Evolutionary conservation across 768 basidiomycete genomes (phyloP).

Genomic region (Lactifluus echinatus): DNA sequence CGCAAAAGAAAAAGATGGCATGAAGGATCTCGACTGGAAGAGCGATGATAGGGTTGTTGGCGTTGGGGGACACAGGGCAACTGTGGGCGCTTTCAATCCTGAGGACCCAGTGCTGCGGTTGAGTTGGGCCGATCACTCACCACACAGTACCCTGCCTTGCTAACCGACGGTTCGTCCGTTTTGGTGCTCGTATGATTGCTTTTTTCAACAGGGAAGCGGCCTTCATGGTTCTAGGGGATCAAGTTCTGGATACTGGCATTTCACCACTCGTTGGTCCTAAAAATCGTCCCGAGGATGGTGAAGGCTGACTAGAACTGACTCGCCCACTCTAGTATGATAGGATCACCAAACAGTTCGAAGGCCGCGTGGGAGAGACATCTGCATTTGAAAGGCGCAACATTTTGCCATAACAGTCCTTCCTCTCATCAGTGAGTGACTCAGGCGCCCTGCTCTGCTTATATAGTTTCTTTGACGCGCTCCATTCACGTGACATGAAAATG

Average conservation of each 20-base stretch:
- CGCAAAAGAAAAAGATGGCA: neutral
- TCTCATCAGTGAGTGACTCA: too few species aligned
- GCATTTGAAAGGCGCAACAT: too few species aligned
- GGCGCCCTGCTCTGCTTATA: too few species aligned
- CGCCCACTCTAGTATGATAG: too few species aligned
- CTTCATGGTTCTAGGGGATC: neutral
- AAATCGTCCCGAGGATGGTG: too few species aligned
- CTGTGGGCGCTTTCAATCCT: neutral
- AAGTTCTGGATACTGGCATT: neutral
- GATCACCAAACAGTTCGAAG: too few species aligned
- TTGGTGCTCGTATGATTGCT: neutral
- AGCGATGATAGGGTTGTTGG: neutral
- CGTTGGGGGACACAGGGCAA: neutral
- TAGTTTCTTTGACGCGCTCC: too few species aligned
- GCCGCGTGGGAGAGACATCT: too few species aligned
- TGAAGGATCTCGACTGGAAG: conserved; percentile 1
- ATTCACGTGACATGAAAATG: too few species aligned
- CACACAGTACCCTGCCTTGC: neutral
- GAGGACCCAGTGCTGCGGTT: neutral
- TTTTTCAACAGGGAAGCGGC: neutral
- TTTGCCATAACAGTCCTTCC: too few species aligned
- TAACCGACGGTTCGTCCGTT: neutral
- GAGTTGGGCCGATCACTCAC: neutral
- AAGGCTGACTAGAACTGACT: too few species aligned
- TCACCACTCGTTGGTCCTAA: neutral